Evolutionary conservation across 106 monocot species (phyloP).

Genomic region (Dendrobium catenatum): DNA sequence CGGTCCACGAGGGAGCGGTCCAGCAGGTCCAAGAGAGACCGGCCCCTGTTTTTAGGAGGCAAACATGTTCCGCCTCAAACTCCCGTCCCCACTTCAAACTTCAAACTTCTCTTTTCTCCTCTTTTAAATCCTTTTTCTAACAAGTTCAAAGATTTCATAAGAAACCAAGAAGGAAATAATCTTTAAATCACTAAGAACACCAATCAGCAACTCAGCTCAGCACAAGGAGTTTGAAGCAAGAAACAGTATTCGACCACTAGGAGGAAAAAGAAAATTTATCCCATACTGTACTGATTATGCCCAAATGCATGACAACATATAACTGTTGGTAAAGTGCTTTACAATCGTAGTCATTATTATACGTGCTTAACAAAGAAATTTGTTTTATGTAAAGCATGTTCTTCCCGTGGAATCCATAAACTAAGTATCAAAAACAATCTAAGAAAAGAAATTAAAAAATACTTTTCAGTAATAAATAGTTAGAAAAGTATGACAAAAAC

Average conservation of each 20-base stretch:
- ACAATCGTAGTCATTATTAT: background rate
- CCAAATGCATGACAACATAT: background rate
- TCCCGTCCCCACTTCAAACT: too few species aligned
- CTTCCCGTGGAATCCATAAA: background rate
- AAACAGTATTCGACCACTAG: background rate
- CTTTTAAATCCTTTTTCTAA: too few species aligned
- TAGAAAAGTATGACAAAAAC: background rate
- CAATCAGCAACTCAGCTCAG: background rate
- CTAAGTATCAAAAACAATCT: background rate
- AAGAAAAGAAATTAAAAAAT: background rate
- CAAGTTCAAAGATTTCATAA: background rate
- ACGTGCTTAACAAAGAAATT: background rate
- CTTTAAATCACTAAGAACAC: background rate
- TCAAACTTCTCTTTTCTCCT: too few species aligned
- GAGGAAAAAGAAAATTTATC: background rate
- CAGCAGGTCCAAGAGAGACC: too few species aligned
- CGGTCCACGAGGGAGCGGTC: too few species aligned
- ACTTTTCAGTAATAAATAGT: background rate
- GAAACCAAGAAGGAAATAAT: background rate
- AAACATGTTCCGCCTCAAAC: too few species aligned
- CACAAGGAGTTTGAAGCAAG: background rate
- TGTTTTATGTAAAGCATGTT: background rate
- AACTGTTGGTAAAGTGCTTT: background rate
- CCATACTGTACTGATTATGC: background rate
- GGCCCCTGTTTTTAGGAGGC: too few species aligned